phyloP scores from a whole-genome alignment of 345 rosid genomes.

The Citrus glauca region DNA sequence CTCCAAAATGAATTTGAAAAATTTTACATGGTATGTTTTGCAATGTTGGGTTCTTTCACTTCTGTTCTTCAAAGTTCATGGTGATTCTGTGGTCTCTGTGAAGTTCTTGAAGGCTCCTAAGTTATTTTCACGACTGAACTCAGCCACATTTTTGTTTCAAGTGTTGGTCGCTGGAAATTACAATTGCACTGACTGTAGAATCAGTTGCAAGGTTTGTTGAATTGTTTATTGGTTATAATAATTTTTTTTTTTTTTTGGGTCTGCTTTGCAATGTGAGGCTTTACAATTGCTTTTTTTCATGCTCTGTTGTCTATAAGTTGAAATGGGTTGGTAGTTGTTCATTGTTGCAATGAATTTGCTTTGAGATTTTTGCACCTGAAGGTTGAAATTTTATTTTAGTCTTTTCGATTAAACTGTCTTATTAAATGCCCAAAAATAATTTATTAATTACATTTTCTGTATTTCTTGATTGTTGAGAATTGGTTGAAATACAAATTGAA shows the following conservation, averaged over 20 bases:
- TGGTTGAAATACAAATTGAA: not conserved
- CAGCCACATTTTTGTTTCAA: slow-evolving; percentile 68
- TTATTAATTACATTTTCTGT: not conserved
- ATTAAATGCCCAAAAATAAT: not conserved
- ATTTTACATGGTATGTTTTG: slow-evolving; percentile 33
- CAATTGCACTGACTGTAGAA: slow-evolving; percentile 52
- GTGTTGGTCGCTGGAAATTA: slow-evolving; percentile 42
- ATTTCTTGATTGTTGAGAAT: not conserved
- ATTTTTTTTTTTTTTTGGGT: not conserved
- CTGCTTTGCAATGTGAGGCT: not conserved
- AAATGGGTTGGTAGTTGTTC: not conserved
- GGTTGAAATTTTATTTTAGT: not conserved
- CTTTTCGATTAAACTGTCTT: not conserved
- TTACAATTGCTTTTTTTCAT: not conserved
- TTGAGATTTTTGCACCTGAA: not conserved
- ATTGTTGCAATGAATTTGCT: not conserved
- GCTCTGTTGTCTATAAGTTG: not conserved
- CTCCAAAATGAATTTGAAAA: slow-evolving; percentile 39
- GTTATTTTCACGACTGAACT: slow-evolving; percentile 47
- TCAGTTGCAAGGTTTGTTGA: slow-evolving; percentile 66
- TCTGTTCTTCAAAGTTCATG: slow-evolving; percentile 30
- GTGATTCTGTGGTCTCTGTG: slow-evolving; percentile 38
- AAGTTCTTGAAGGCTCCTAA: slow-evolving; percentile 69
- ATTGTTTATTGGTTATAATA: not conserved
- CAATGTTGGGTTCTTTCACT: slow-evolving; percentile 36